A percentile compares a stretch with the other conserved stretches of the same genome.
Conservation (phyloP, 2,329 filamentous ascomycete species). For the Phialocephala subalpina region DNA sequence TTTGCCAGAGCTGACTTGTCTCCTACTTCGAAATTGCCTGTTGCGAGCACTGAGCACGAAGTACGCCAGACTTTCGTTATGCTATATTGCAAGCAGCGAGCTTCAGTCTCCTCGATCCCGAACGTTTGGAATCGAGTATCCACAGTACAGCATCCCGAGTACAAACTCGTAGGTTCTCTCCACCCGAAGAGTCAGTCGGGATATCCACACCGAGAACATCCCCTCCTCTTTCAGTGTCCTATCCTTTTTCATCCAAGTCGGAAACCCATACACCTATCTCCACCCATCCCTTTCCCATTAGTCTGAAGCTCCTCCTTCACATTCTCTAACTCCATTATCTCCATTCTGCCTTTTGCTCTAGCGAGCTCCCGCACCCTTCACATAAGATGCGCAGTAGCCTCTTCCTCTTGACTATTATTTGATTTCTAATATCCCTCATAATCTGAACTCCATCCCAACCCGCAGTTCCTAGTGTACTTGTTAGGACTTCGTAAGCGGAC, state of each 20-base stretch:
- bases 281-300: background rate
- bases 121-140: too few relatives aligned
- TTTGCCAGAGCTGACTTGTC: too few relatives aligned
- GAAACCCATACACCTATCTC: background rate
- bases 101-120: too few relatives aligned
- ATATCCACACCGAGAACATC: background rate
- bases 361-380: background rate
- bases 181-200: slow-evolving; percentile 38
- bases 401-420: background rate
- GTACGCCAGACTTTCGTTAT: too few relatives aligned
- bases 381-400: background rate
- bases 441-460: background rate
- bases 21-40: too few relatives aligned
- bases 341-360: background rate
- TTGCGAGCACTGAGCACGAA: too few relatives aligned
- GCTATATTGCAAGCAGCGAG: too few relatives aligned
- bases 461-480: background rate
- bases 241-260: background rate
- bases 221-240: background rate
- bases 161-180: too few relatives aligned
- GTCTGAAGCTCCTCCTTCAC: background rate
- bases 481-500: background rate
- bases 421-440: background rate
- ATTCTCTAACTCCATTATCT: slow-evolving; percentile 4
- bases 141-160: too few relatives aligned